These are phyloP conservation scores for Globisporangium barbulae DNA, from an alignment of 352 stramenopile genomes.

Conservation along the genomic window DNA sequence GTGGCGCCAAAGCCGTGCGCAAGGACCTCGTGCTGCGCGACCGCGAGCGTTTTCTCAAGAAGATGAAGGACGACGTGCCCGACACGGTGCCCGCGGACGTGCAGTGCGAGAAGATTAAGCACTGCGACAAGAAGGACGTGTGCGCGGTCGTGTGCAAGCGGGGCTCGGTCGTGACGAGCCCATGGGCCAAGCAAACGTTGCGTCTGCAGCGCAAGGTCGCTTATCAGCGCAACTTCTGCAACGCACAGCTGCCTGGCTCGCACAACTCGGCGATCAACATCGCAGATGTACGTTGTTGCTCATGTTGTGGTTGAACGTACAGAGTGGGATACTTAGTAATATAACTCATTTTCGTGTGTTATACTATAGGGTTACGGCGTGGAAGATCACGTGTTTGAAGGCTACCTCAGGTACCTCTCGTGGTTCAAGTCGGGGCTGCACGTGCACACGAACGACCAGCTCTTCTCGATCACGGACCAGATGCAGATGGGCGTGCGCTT, in stretches of 20 bases:
- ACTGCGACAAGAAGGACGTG: constrained; percentile 46
- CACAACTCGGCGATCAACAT: constrained; percentile 70
- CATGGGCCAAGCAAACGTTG: constrained; percentile 34
- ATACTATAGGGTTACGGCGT: constrained; percentile 51
- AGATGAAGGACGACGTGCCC: constrained; percentile 37
- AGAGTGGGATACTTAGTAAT: not conserved
- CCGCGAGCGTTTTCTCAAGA: constrained; percentile 30
- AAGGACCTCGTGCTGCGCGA: constrained; percentile 14
- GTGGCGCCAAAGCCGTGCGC: constrained; percentile 5
- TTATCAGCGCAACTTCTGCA: constrained; percentile 51
- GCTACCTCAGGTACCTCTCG: constrained; percentile 53
- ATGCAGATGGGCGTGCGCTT: constrained; percentile 63
- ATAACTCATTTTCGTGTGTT: not conserved
- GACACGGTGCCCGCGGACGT: constrained; percentile 64
- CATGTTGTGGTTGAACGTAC: not conserved
- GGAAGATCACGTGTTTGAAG: constrained; percentile 63
- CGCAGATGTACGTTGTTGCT: constrained; percentile 29
- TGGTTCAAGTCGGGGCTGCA: constrained; percentile 50
- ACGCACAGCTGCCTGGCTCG: constrained; percentile 47
- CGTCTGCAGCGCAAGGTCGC: constrained; percentile 40
- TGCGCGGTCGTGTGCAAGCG: constrained; percentile 53
- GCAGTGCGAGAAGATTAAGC: constrained; percentile 42
- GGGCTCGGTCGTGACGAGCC: constrained; percentile 39
- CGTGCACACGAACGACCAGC: constrained; percentile 67
- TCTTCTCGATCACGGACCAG: constrained; percentile 68